Conservation (phyloP, 2,329 filamentous ascomycete genomes). For the Fusarium oligoseptatum region DNA sequence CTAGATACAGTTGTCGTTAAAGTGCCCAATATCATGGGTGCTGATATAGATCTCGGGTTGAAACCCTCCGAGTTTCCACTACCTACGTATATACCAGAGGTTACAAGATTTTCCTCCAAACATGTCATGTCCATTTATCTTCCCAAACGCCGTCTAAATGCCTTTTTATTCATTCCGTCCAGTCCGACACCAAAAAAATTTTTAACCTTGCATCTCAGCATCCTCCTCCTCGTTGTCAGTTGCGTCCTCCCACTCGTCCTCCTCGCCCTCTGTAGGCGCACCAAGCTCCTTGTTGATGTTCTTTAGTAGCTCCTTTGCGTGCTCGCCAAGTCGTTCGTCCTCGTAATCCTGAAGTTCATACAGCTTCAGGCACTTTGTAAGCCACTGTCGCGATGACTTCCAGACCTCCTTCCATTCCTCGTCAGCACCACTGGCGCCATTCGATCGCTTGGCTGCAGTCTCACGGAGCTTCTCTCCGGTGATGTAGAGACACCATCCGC, state of each 20-base stretch:
- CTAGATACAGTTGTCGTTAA: slow-evolving; percentile 1
- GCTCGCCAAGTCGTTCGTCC: slow-evolving; percentile 81
- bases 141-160: slow-evolving; percentile 46
- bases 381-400: slow-evolving; percentile 84
- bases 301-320: slow-evolving; percentile 78
- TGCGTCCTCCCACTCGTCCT: slow-evolving; percentile 68
- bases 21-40: slow-evolving; percentile 24
- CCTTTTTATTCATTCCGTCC: slow-evolving; percentile 31
- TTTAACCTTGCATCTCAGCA: slow-evolving; percentile 66
- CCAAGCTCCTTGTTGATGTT: slow-evolving; percentile 75
- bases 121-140: slow-evolving; percentile 37
- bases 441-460: slow-evolving; percentile 52
- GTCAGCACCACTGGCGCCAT: slow-evolving; percentile 49
- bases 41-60: slow-evolving; percentile 39
- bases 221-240: slow-evolving; percentile 68
- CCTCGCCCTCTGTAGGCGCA: slow-evolving; percentile 67
- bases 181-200: slow-evolving; percentile 21
- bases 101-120: slow-evolving; percentile 34
- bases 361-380: slow-evolving; percentile 84
- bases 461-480: slow-evolving; percentile 75
- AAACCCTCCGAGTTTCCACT: slow-evolving; percentile 34
- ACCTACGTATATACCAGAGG: slow-evolving; percentile 31
- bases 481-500: slow-evolving; percentile 91
- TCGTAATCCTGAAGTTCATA: slow-evolving; percentile 86
- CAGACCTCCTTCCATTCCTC: slow-evolving; percentile 73